Conservation (phyloP, 805 yeast species). For the Ogataea trehaloabstinens region DNA sequence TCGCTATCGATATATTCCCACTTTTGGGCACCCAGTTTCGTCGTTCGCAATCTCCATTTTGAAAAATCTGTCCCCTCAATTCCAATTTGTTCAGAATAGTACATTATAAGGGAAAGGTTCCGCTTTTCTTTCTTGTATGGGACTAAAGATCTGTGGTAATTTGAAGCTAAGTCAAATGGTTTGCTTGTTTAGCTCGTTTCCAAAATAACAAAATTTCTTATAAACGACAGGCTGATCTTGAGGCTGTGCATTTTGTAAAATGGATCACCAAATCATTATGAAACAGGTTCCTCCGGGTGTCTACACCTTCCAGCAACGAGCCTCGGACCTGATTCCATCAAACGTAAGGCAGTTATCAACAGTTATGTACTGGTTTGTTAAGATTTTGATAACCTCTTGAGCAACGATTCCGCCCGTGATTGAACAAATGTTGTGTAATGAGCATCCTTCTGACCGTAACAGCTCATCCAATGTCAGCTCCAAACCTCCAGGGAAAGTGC, state of each 20-base stretch:
- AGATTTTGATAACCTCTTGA: slow-evolving; percentile 74
- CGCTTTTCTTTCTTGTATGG: too few species aligned
- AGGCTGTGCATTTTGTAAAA: too few species aligned
- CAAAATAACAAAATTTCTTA: too few species aligned
- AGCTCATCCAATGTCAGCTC: slow-evolving; percentile 42
- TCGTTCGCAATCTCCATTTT: slow-evolving; percentile 73
- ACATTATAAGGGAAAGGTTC: slow-evolving; percentile 20
- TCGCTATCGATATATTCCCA: slow-evolving; percentile 66
- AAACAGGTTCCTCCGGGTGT: too few species aligned
- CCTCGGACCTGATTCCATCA: slow-evolving; percentile 64
- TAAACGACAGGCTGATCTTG: too few species aligned
- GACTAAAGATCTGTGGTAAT: too few species aligned
- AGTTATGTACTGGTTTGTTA: slow-evolving; percentile 81
- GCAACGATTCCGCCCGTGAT: slow-evolving; percentile 82
- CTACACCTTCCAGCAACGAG: slow-evolving; percentile 31
- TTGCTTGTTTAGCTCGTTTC: not conserved
- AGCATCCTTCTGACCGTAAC: slow-evolving; percentile 38
- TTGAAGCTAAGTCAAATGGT: too few species aligned
- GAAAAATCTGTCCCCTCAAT: slow-evolving; percentile 64
- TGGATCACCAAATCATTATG: too few species aligned
- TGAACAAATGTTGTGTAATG: slow-evolving; percentile 59
- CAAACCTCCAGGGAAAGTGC: slow-evolving; percentile 34
- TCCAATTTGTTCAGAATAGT: slow-evolving; percentile 69
- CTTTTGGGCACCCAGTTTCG: slow-evolving; percentile 70
- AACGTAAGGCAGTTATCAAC: slow-evolving; percentile 65